A percentile compares a stretch with the other conserved stretches of the same genome.
phyloP scores from a whole-genome alignment of 495 filamentous ascomycete species.

The Hyaloscypha bicolor region DNA sequence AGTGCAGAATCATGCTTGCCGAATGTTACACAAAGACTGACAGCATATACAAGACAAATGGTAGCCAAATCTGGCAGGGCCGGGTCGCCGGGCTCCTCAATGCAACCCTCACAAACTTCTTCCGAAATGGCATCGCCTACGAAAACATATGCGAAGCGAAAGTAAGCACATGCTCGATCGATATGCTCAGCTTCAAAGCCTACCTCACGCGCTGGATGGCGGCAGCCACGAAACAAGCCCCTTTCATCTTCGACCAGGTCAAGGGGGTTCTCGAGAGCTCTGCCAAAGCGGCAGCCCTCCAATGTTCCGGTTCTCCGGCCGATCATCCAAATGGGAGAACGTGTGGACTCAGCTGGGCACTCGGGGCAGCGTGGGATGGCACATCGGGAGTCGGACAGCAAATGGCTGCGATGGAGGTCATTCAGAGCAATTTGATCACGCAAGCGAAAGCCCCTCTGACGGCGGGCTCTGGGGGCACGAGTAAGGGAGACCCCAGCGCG shows the following conservation, averaged over 20 bases:
- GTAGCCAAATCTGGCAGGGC: slow-evolving; percentile 45
- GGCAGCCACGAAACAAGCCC: slow-evolving; percentile 56
- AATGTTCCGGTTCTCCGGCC: slow-evolving; percentile 57
- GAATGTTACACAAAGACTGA: slow-evolving; percentile 47
- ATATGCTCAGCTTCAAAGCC: slow-evolving; percentile 80
- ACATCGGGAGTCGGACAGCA: slow-evolving; percentile 54
- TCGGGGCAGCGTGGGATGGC: slow-evolving; percentile 51
- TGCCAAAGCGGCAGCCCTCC: slow-evolving; percentile 63
- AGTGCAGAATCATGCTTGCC: slow-evolving; percentile 68
- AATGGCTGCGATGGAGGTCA: slow-evolving; percentile 54
- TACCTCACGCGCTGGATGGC: slow-evolving; percentile 78
- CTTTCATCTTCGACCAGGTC: slow-evolving; percentile 48
- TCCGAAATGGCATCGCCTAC: slow-evolving; percentile 54
- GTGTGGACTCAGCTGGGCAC: slow-evolving; percentile 67
- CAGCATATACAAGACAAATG: slow-evolving; percentile 62
- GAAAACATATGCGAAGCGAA: slow-evolving; percentile 70
- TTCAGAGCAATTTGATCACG: slow-evolving; percentile 38
- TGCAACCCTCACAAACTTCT: slow-evolving; percentile 55
- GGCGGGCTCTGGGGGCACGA: slow-evolving; percentile 67
- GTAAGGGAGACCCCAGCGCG: slow-evolving; percentile 67
- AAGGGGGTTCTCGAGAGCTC: slow-evolving; percentile 52
- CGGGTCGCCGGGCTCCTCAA: slow-evolving; percentile 43
- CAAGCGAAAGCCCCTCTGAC: slow-evolving; percentile 38
- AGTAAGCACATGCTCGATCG: slow-evolving; percentile 53
- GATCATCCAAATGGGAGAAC: slow-evolving; percentile 52